Percentiles rank a stretch among this genome's conserved stretches.
These are phyloP conservation scores for Protea cynaroides DNA, from an alignment of 164 flowering plant genomes.

Conservation along the genomic window DNA sequence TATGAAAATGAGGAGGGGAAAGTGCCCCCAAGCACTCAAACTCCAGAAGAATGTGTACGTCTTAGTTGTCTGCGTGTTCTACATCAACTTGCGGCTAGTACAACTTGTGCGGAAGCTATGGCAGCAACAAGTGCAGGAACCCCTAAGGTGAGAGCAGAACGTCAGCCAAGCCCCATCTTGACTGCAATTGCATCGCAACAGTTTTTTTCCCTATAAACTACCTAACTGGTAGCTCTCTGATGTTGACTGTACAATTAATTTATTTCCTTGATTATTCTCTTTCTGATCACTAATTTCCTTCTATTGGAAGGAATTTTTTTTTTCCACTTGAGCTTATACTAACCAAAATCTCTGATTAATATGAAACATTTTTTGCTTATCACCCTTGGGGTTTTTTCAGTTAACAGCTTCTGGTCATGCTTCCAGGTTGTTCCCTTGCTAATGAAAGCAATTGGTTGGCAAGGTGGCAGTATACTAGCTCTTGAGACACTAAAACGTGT, in stretches of 20 bases:
- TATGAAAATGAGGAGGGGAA: conserved; percentile 57
- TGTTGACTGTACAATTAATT: too few relatives aligned
- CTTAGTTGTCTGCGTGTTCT: conserved; percentile 96
- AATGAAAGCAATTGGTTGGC: conserved; percentile 99
- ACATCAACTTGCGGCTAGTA: conserved; percentile 98
- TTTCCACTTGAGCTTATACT: too few relatives aligned
- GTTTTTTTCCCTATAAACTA: too few relatives aligned
- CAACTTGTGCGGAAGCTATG: conserved; percentile 99
- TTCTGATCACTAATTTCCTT: too few relatives aligned
- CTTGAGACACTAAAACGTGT: conserved; percentile 98
- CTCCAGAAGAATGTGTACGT: conserved; percentile 93
- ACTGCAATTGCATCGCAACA: too few relatives aligned
- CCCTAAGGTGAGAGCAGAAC: conserved; percentile 60
- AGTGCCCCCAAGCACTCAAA: conserved; percentile 45
- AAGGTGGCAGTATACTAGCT: conserved; percentile 97
- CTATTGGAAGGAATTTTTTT: too few relatives aligned
- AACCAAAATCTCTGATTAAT: too few relatives aligned
- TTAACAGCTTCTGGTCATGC: conserved; percentile 5
- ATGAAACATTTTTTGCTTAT: too few relatives aligned
- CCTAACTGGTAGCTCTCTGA: too few relatives aligned
- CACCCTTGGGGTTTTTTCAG: too few relatives aligned
- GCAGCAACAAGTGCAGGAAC: conserved; percentile 98
- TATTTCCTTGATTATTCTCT: too few relatives aligned
- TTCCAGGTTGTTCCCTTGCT: conserved; percentile 94
- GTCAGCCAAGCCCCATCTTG: too few relatives aligned